Base-by-base conservation (phyloP, 768 basidiomycete species). In the Naganishia randhawae region DNA sequence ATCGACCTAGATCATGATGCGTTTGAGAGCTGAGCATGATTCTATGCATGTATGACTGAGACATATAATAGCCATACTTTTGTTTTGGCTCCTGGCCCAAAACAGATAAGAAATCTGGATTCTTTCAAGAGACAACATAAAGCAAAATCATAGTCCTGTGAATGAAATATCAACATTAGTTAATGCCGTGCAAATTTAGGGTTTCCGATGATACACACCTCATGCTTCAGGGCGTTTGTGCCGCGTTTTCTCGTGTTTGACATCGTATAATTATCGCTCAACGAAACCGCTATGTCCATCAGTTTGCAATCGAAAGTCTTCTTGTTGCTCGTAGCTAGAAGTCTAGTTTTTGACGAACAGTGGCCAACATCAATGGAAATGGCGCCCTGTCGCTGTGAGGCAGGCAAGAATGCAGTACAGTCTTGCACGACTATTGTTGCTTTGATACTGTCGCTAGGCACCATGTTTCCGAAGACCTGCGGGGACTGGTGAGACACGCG, bases 401-500 rank as follows among this genome's bases (percentile, higher is more conserved):
- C 84, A 25, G 85, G 81, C 1, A 85, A 68, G 57, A 87, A 86
- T 13, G 90, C 73, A 0, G 90, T 89, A 11, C 86, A 85, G 73
- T 93, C 88, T 19, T 81, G 68, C 25, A 92, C 73, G 70, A 84
- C 85, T 37, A 94, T 69, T n/a, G 83, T 81, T 29, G 97, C 80
- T 13, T 83, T 82, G 7, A 92, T 97, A 50, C 88, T 81, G 76
- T 98, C 96, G 65, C 84, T 92, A 1, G 96, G 96, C 17, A 92
- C 86, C 14, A 96, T 92, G 27, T 91, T 85, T 78, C 94, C 94
- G 75, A 99, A 99, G 0, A 90, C 89, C 92, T 87, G 69, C 3
- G 27, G 9, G 51, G 22, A 33, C 16, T 9, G 22, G n/a, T 13
- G 35, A 17, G 29, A 19, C 25, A 13, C 16, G 16, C 37, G 17